phyloP scores from a whole-genome alignment of 768 basidiomycete genomes.

The Agaricus sinodeliciosus region DNA sequence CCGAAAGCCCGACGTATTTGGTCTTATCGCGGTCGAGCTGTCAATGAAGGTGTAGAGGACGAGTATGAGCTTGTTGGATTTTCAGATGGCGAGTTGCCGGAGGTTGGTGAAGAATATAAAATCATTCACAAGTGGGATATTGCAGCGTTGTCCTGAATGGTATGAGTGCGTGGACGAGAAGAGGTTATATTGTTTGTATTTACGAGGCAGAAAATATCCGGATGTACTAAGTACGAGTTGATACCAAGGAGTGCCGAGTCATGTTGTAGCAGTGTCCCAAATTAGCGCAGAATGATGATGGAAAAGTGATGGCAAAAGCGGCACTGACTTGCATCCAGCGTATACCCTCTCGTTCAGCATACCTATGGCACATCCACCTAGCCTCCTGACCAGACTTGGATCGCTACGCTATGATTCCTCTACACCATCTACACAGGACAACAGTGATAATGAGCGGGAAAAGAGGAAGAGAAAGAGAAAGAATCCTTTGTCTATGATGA shows the following conservation, averaged over 20 bases:
- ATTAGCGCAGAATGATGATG: background rate
- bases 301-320: background rate
- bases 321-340: background rate
- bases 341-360: background rate
- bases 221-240: too few relatives aligned
- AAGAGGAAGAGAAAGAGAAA: background rate
- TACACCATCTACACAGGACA: background rate
- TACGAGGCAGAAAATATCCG: too few relatives aligned
- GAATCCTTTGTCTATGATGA: background rate
- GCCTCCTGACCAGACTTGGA: background rate
- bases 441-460: background rate
- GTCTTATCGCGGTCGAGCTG: background rate
- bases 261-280: background rate
- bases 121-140: background rate
- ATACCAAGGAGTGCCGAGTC: too few relatives aligned
- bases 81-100: slow-evolving; percentile 1
- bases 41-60: slow-evolving; percentile 2
- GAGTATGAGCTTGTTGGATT: slow-evolving; percentile 6
- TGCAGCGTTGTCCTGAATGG: background rate
- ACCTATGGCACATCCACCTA: background rate
- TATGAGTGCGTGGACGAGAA: background rate
- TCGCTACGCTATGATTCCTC: background rate
- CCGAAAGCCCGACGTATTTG: background rate
- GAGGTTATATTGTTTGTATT: background rate
- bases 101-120: background rate